Percentiles rank a stretch among this genome's conserved stretches.
Conservation (phyloP, 331 rosid species). For the Cydonia oblonga region DNA sequence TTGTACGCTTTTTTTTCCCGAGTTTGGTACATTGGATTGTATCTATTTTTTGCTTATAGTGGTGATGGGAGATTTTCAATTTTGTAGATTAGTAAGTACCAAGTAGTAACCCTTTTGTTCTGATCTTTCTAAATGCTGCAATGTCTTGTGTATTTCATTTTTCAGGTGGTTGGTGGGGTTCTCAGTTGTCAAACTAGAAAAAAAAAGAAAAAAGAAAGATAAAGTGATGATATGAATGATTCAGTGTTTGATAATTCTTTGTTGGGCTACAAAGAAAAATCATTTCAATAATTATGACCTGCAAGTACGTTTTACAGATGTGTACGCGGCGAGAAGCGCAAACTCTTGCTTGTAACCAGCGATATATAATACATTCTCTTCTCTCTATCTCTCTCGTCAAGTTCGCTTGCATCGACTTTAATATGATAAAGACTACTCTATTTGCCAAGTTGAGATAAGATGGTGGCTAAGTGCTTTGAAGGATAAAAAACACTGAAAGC, state of each 20-base stretch:
- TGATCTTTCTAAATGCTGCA: neutral
- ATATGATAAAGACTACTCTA: neutral
- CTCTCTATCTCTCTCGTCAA: neutral
- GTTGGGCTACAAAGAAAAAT: constrained; percentile 11
- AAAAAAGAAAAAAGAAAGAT: neutral
- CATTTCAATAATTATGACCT: constrained; percentile 27
- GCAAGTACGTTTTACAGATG: constrained; percentile 4
- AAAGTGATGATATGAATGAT: constrained; percentile 7
- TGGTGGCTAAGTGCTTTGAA: neutral
- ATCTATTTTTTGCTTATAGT: neutral
- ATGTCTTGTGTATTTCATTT: neutral
- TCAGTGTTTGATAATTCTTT: constrained; percentile 20
- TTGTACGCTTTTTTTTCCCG: constrained; percentile 1
- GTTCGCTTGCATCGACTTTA: neutral
- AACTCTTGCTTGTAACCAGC: neutral
- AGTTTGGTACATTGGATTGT: constrained; percentile 1
- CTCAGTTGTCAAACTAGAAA: constrained; percentile 10
- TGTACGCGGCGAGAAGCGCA: constrained; percentile 47
- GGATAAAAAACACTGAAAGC: constrained; percentile 7
- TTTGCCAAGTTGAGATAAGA: neutral
- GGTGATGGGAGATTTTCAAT: neutral
- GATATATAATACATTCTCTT: neutral
- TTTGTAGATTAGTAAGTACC: neutral
- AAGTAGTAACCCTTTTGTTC: neutral
- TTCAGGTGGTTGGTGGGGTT: constrained; percentile 14